Evolutionary conservation across 352 stramenopile species (phyloP), one percentile per base, ranked within the genome.

Genomic region (Globisporangium lucens): DNA sequence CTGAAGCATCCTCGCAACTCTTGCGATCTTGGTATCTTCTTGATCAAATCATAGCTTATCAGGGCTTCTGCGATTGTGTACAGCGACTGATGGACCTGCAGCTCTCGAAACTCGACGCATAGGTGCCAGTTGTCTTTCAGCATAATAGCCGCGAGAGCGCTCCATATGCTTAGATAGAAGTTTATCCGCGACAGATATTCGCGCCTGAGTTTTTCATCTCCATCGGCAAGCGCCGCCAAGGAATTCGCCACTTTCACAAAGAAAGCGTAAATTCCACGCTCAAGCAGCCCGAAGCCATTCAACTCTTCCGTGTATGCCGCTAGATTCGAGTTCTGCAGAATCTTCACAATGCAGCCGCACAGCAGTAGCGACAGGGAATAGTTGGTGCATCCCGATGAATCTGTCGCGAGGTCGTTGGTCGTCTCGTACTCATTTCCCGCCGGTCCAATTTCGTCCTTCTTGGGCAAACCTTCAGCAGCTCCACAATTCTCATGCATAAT

Each of bases 311-410:
- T 73, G 65, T 81, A 90, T 3, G 58, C 73, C 2, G 61, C 33
- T 4, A 77, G 36, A 22, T 66, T 74, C 7, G 78, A 67, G 56
- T 76, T 77, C 30, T 82, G 71, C 9, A 93, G 49, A 47, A 93
- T 82, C 46, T 85, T 89, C n/a, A 79, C 75, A 35, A 94, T 73
- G 46, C 81, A 91, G 29, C 79, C 70, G 35, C 82, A 89, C 24
- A 91, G 61, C 33, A 88, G 66, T 4, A 72, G 41, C n/a, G 83
- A 77, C 8, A 75, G 70, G 22, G 58, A 72, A 67, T 65, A 12
- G 36, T 33, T 51, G 7, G 9, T 29, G 2, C 33, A n/a, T 22
- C 9, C 33, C 0, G 24, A 2, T 3, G 56, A n/a, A n/a, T 35
- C 29, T 22, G 52, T 9, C 13, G 58, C 27, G 13, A 24, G 6